Percentiles rank a stretch among this genome's conserved stretches.
Evolutionary conservation across 805 yeast species (phyloP).

Genomic region (Pichia thaimueangensis): DNA sequence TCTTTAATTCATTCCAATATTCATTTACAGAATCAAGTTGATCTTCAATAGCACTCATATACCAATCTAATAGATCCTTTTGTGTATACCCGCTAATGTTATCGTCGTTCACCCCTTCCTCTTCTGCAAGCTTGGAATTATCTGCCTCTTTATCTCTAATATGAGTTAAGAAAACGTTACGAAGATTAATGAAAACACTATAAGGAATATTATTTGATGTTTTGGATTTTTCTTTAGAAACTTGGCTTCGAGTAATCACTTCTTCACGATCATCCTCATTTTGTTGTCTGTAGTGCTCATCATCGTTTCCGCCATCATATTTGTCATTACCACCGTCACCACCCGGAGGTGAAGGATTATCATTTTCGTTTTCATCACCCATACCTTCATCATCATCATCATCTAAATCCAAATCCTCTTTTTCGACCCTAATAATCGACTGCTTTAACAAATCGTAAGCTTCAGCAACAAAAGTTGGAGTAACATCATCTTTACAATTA

Average conservation of each 20-base stretch:
- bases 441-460: constrained; percentile 87
- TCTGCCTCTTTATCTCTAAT: constrained; percentile 26
- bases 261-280: constrained; percentile 9
- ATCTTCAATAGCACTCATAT: constrained; percentile 66
- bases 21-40: constrained; percentile 64
- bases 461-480: constrained; percentile 82
- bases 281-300: neutral
- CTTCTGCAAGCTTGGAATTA: constrained; percentile 49
- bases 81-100: constrained; percentile 56
- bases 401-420: constrained; percentile 83
- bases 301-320: neutral
- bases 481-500: constrained; percentile 83
- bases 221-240: constrained; percentile 19
- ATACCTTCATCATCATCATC: constrained; percentile 43
- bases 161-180: constrained; percentile 67
- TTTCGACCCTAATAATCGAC: constrained; percentile 88
- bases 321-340: constrained; percentile 14
- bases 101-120: constrained; percentile 29
- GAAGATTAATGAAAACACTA: constrained; percentile 80
- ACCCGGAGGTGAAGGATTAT: constrained; percentile 20
- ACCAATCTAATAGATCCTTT: constrained; percentile 71
- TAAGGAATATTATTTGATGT: constrained; percentile 50
- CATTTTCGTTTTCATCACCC: constrained; percentile 32
- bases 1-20: constrained; percentile 59
- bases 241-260: constrained; percentile 6